Evolutionary conservation across 1,284 basidiomycete species (phyloP), one percentile per base, ranked within the genome.

Genomic region (Peniophora sp.): DNA sequence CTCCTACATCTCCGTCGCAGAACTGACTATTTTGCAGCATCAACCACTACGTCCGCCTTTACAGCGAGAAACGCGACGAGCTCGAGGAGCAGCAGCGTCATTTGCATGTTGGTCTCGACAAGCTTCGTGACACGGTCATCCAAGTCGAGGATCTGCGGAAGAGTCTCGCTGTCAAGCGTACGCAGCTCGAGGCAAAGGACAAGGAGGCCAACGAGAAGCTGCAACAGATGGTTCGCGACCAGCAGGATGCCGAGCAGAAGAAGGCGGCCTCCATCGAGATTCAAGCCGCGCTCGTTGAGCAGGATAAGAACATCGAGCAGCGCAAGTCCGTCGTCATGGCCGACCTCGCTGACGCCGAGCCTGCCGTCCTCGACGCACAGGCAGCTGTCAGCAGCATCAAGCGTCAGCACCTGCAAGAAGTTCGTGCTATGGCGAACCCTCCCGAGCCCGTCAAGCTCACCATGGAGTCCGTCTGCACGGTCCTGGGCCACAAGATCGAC

Each of bases 1-100:
- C 27, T 57, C 44, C 20, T 32, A 20, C 17, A 24, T 16, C 22
- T 52, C 36, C 38, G n/a, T 48, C 60, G 36, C 59, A 52, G 62
- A 11, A 55, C 47, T 53, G 5, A 57, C 32, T 24, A 45, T 22
- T 50, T 41, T 54, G 49, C 52, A 95, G 92, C 64, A 96, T 99
- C 69, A 92, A 97, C 58, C 95, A 99, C 61, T 99, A 97, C 62
- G 95, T 98, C 35, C 81, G 86, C n/a, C 79, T 99, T 27, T 94
- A 95, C 62, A 92, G 87, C 52, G 95, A 99, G 69, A 99, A 99
- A 70, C 88, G 94, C n/a, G 95, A 97, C 58, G 93, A 97, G 63
- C 78, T 99, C 23, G 97, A 99, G 67, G 97, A 99, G 64, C 95
- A 99, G 66, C 97, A 99, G 63, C 89, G 97, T 34, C 97, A 99